These are phyloP conservation scores for Russula griseocarnosa DNA, from an alignment of 768 basidiomycete species.

Conservation along the genomic window DNA sequence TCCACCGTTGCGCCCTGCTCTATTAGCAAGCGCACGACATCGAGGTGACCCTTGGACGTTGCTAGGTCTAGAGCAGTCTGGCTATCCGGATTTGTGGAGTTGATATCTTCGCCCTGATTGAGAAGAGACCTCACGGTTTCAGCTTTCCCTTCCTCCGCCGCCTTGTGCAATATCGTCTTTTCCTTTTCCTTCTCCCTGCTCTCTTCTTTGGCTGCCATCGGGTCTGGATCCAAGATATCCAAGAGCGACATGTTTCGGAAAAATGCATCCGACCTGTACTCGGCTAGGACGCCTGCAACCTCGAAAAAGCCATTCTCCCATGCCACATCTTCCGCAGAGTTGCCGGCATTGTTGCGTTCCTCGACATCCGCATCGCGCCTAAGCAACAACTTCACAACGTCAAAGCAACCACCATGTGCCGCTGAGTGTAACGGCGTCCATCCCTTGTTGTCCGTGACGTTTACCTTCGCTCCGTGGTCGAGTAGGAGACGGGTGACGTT, in stretches of 20 bases:
- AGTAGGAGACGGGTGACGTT: slow-evolving; percentile 1
- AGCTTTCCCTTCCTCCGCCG: not conserved
- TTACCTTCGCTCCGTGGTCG: slow-evolving; percentile 14
- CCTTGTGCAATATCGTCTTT: not conserved
- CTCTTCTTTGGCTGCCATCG: not conserved
- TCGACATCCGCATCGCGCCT: not conserved
- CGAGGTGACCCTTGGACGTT: not conserved
- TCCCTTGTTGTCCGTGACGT: not conserved
- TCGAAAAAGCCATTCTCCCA: not conserved
- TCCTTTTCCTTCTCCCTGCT: not conserved
- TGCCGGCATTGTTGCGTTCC: not conserved
- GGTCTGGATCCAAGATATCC: not conserved
- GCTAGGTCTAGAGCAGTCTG: not conserved
- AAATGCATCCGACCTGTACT: not conserved
- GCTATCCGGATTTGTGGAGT: not conserved
- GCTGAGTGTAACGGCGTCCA: slow-evolving; percentile 10
- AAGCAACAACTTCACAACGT: not conserved
- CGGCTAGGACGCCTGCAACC: slow-evolving; percentile 1
- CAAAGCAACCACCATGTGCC: not conserved
- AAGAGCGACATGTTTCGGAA: not conserved
- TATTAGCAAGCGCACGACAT: not conserved
- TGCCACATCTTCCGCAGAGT: not conserved
- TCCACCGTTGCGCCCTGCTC: not conserved
- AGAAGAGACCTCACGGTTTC: not conserved
- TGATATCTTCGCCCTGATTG: not conserved